Evolutionary conservation across 768 basidiomycete genomes (phyloP).

Genomic region (Pleurotus sapidus): DNA sequence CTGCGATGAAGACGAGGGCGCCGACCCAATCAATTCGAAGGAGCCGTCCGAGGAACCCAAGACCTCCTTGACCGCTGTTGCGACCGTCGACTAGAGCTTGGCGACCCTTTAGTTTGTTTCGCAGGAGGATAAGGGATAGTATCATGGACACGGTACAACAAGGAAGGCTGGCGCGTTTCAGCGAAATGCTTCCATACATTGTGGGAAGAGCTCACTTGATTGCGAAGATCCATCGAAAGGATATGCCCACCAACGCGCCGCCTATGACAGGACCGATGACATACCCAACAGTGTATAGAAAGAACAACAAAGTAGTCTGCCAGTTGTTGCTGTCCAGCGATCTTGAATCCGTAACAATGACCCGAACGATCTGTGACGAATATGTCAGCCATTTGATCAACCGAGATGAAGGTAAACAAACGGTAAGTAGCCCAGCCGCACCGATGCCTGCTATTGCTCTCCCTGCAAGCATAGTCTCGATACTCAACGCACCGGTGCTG

Average conservation of each 20-base stretch:
- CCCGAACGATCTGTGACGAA: constrained; percentile 33
- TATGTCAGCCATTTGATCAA: neutral
- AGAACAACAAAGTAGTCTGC: constrained; percentile 37
- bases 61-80: neutral
- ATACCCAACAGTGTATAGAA: constrained; percentile 42
- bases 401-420: neutral
- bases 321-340: constrained; percentile 40
- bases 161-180: constrained; percentile 31
- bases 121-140: constrained; percentile 39
- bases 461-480: constrained; percentile 42
- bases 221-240: constrained; percentile 53
- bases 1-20: constrained; percentile 37
- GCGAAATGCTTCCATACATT: neutral
- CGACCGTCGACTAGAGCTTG: neutral
- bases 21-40: constrained; percentile 46
- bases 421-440: constrained; percentile 40
- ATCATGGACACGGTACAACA: constrained; percentile 30
- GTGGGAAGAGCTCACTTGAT: constrained; percentile 39
- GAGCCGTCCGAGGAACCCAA: constrained; percentile 24
- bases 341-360: constrained; percentile 39
- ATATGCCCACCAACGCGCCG: constrained; percentile 34
- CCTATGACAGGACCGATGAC: constrained; percentile 42
- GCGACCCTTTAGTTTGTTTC: constrained; percentile 22
- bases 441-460: constrained; percentile 48
- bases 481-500: constrained; percentile 43